Evolutionary conservation across 148 eudicot species (phyloP), one percentile per base, ranked within the genome.

Genomic region (Agrostemma githago): DNA sequence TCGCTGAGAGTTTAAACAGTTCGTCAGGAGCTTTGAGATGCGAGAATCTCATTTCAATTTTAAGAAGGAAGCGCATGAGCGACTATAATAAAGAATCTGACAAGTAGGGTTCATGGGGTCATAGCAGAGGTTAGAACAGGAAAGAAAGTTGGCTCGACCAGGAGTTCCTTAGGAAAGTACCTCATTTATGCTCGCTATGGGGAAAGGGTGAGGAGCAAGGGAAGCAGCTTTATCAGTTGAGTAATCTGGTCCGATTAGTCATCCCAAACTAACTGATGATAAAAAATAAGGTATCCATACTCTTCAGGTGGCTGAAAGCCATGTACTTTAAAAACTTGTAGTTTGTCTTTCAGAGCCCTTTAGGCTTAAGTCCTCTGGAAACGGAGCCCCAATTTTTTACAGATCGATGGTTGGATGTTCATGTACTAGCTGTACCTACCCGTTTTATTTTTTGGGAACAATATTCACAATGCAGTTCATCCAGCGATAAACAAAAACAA

Each of bases 111-210:
- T 54, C 59, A n/a, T n/a, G n/a, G n/a, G n/a, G n/a, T n/a, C n/a
- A n/a, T n/a, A n/a, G n/a, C n/a, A n/a, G n/a, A n/a, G n/a, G n/a
- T n/a, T n/a, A n/a, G n/a, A n/a, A n/a, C n/a, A n/a, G n/a, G n/a
- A n/a, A n/a, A n/a, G n/a, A 9, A 54, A 54, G 59, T 54, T 54
- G 59, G 59, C 59, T 54, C 59, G 59, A 54, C 59, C 59, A 54
- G 14, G 59, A 54, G 59, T 54, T 54, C 59, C 59, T 16, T 9
- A 54, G 59, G 14, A 54, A 54, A 54, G 59, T 2, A 5, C 3
- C 14, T 54, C 59, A 54, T 54, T 54, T 54, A 54, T 54, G 59
- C 59, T 16, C 59, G 59, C 59, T 54, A 54, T 54, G 59, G 59
- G 59, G 59, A 54, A 54, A 54, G 59, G 59, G 8, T 54, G 14